Percentiles rank a stretch among this genome's conserved stretches.
These are phyloP conservation scores for Cutaneotrichosporon dermatis DNA, from an alignment of 1,284 basidiomycete species.

Conservation along the genomic window DNA sequence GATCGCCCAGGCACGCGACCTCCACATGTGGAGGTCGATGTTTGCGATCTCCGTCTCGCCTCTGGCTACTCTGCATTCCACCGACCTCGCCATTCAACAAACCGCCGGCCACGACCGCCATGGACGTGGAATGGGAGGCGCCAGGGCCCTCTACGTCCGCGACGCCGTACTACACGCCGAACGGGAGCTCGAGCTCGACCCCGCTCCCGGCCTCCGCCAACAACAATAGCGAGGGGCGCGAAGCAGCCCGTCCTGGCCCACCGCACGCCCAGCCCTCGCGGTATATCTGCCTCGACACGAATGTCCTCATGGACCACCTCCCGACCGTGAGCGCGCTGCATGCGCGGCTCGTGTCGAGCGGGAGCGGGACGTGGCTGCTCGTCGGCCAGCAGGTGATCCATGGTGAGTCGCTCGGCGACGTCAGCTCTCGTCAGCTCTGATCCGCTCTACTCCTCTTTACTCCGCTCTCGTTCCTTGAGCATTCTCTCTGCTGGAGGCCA, in stretches of 20 bases:
- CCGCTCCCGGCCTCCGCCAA: no score
- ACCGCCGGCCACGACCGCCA: neutral
- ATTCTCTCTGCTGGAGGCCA: no score
- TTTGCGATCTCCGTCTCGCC: no score
- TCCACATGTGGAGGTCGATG: no score
- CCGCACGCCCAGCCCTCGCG: neutral
- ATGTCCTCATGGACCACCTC: slow-evolving; percentile 11
- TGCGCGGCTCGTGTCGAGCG: neutral
- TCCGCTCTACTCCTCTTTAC: no score
- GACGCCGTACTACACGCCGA: neutral
- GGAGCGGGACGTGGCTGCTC: slow-evolving; percentile 1
- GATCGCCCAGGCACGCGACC: no score
- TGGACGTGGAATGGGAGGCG: slow-evolving; percentile 1
- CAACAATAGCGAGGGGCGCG: no score
- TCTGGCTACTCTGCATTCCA: no score
- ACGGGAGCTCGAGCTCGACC: neutral
- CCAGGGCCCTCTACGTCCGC: no score
- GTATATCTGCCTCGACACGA: slow-evolving; percentile 16
- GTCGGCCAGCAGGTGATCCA: slow-evolving; percentile 8
- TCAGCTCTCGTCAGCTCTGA: neutral
- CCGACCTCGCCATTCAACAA: no score
- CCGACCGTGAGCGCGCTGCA: slow-evolving; percentile 2
- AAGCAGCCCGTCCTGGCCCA: no score
- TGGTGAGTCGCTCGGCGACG: neutral
- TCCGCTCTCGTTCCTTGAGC: no score